Base-by-base conservation (phyloP, 805 yeast genomes). In the Grigorovia humatica region DNA sequence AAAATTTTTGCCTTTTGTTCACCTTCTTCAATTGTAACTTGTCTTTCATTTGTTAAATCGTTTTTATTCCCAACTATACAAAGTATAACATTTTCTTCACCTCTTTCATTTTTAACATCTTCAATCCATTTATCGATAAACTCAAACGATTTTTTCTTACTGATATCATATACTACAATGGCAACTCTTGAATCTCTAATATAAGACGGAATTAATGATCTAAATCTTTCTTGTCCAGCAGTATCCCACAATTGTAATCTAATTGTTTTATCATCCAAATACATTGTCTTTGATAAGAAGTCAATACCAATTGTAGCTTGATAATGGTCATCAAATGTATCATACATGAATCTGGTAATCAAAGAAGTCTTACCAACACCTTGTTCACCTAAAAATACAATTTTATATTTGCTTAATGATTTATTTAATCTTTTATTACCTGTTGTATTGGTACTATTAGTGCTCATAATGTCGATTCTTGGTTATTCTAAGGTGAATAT, bases 121-220 rank as follows among this genome's bases (percentile, higher is more conserved):
- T 87, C 93, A 57, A 88, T 82, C 99, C 99, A 93, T 67, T 87
- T 86, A 58, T 80, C 81, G 58, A 93, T 81, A 58, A 84, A 83
- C 53, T 83, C 84, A 70, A 91, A 91, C 18, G 95, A 81, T 62
- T 86, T 86, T 65, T 79, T 83, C 63, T 82, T 85, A 8, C 97
- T 88, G 53, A 91, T 85, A 66, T 93, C 99, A 70, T 91, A 91
- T 20, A 95, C 96, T 29, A 93, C 83, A 47, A 93, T 95, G 0
- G 99, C 98, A n/a, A 93, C 98, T 61, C 90, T 89, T 15, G 95
- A 85, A 68, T 93, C 99, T 59, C 99, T 77, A 54, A 93, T 93
- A 65, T 93, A 93, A 11, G 96, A 85, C 2, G 99, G 99, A 52
- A 93, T 91, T 66, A 93, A 77, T 17, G 96, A 85, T 63, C 98